Conservation (phyloP, 306 rosid species). For the Neltuma alba region DNA sequence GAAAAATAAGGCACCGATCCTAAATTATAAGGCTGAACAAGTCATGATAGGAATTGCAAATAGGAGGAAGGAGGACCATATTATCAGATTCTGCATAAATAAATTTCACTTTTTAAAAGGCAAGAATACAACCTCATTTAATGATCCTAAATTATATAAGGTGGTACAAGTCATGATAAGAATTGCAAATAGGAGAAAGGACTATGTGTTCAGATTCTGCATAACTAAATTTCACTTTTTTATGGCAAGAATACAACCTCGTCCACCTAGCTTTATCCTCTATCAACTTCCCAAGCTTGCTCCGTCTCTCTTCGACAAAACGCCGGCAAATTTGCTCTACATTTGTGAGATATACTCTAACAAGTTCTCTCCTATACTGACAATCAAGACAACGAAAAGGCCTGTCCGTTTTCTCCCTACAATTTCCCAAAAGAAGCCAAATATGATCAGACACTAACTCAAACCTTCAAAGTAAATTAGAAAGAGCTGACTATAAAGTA, state of each 20-base stretch:
- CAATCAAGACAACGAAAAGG: conserved; percentile 99
- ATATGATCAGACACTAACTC: conserved; percentile 32
- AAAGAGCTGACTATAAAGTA: conserved; percentile 11
- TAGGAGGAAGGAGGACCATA: not conserved
- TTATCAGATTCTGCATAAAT: not conserved
- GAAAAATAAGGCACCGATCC: not conserved
- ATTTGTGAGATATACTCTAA: conserved; percentile 95
- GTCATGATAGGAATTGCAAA: not conserved
- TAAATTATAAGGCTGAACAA: not conserved
- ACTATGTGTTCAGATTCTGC: not conserved
- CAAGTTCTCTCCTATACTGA: conserved; percentile 99
- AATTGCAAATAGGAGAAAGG: conserved; percentile 7
- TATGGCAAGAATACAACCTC: conserved; percentile 49
- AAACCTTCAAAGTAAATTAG: conserved; percentile 15
- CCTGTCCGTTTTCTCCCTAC: conserved; percentile 94
- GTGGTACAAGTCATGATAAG: not conserved
- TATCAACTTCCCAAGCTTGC: conserved; percentile 88
- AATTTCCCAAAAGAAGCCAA: conserved; percentile 33
- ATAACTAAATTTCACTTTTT: not conserved
- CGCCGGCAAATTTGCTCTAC: conserved; percentile 99
- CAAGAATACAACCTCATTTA: not conserved
- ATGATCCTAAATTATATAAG: not conserved
- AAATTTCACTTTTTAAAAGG: no score
- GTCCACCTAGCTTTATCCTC: conserved; percentile 98
- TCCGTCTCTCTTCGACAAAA: conserved; percentile 94